Base-by-base conservation (phyloP, 1,284 basidiomycete species). In the Trichosporon asahii region DNA sequence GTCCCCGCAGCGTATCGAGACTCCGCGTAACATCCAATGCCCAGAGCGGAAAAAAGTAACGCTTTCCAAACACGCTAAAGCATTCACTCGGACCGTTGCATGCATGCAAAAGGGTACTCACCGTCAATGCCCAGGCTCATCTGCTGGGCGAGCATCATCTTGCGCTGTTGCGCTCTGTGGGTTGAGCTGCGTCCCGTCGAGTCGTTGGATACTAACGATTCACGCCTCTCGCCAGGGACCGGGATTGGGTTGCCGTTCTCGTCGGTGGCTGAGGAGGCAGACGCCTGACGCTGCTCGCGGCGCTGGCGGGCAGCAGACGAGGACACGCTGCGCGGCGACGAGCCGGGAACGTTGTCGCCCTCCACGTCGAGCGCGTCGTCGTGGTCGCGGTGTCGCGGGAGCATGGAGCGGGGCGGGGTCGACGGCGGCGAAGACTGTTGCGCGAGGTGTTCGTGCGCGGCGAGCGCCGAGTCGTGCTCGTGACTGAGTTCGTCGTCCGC, bases 51-150 rank as follows among this genome's bases (percentile, higher is more conserved):
- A 61, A 61, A 18, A 18, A 18, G 57, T 61, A 29, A 61, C 57
- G 57, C 57, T 27, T 27, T 5, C 27, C 55, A 60, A 60, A 60
- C 55, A 29, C 55, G 55, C 55, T 31, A 29, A 25, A 31, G 6
- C 31, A 33, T 33, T 33, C 7, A 33, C 31, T 33, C 31, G 7
- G 31, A 33, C 31, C n/a, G 31, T 33, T 33, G 11, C 35, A 37
- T 37, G 35, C 31, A 33, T 4, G 4, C 4, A 33, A 14, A 49
- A 33, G 6, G 18, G 37, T 21, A 77, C 80, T 70, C 70, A 82
- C 80, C 78, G 70, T 82, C 79, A 5, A 82, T 68, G 25, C 79
- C 80, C 14, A 82, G 40, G 64, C 76, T 77, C 40, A 68, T 60
- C 4, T 71, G 70, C 33, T 73, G 72, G 31, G 70, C 71, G 55